Conservation (phyloP, 163 green algal genomes). For the Prototheca wickerhamii region DNA sequence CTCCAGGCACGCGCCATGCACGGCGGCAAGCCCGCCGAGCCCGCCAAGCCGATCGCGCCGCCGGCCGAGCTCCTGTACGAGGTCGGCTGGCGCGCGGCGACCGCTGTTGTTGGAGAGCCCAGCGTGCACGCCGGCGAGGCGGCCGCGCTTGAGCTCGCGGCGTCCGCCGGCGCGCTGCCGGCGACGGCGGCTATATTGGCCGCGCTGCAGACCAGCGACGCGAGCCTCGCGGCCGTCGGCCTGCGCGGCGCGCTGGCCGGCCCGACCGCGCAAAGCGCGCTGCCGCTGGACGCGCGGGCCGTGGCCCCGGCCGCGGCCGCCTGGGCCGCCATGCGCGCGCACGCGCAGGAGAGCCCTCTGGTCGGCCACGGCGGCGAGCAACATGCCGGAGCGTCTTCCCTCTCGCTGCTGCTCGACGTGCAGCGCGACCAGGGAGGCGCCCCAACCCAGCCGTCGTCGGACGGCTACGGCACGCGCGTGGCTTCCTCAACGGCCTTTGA, state of each 20-base stretch:
- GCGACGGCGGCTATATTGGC: background rate
- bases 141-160: background rate
- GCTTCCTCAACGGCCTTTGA: background rate
- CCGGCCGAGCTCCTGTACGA: constrained; percentile 14
- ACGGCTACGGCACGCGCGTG: constrained; percentile 19
- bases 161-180: background rate
- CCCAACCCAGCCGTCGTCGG: background rate
- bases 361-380: constrained; percentile 6
- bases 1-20: constrained; percentile 21
- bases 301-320: background rate
- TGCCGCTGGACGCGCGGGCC: background rate
- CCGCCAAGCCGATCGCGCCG: background rate
- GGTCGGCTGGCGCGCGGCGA: constrained; percentile 11
- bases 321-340: constrained; percentile 28
- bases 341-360: constrained; percentile 15
- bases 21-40: background rate
- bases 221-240: background rate
- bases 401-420: background rate
- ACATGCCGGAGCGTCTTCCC: background rate
- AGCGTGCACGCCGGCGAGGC: background rate
- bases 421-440: background rate
- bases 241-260: background rate
- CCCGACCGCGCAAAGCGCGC: background rate
- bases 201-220: background rate
- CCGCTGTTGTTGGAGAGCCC: background rate